Evolutionary conservation across 225 moss, liverwort and hornwort species (phyloP).

Genomic region (Pseudisothecium myosuroides): DNA sequence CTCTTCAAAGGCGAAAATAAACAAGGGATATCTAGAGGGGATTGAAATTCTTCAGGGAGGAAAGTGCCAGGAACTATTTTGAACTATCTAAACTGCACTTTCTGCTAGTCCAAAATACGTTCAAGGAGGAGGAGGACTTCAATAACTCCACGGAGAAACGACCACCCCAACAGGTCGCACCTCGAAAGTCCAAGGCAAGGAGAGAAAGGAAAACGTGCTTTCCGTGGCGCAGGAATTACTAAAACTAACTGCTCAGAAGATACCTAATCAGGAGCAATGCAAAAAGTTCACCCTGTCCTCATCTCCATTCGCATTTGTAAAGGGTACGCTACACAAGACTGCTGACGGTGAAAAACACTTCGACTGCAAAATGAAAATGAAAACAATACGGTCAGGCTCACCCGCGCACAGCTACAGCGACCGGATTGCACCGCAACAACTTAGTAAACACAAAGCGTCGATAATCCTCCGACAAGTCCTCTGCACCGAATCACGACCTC

Average conservation of each 20-base stretch:
- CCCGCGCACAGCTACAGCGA: background rate
- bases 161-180: background rate
- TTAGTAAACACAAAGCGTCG: background rate
- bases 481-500: background rate
- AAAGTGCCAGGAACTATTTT: background rate
- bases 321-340: background rate
- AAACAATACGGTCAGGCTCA: background rate
- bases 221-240: background rate
- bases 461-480: background rate
- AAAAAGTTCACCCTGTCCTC: background rate
- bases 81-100: background rate
- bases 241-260: background rate
- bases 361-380: background rate
- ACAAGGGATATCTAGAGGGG: background rate
- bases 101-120: background rate
- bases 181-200: background rate
- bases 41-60: background rate
- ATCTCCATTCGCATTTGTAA: background rate
- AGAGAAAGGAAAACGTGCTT: background rate
- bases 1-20: background rate
- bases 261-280: background rate
- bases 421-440: background rate
- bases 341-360: background rate
- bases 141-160: background rate
- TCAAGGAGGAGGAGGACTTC: background rate